Conservation (phyloP, 805 yeast genomes). For the Kuraishia ogatae region DNA sequence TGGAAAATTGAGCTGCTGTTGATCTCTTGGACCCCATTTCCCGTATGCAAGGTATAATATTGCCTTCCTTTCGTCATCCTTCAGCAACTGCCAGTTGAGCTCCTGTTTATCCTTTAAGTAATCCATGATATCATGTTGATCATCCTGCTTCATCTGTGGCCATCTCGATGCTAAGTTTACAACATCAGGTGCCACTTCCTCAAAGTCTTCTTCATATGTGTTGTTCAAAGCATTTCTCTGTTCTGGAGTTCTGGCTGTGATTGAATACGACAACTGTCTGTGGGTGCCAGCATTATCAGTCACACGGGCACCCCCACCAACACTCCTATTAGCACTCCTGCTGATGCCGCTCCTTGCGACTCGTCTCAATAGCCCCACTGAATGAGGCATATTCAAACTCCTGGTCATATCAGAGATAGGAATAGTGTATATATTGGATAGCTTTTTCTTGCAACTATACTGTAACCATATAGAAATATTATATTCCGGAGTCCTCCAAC, state of each 20-base stretch:
- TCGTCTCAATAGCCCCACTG: no score
- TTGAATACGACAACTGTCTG: not conserved
- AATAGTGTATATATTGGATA: no score
- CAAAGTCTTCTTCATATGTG: constrained; percentile 7
- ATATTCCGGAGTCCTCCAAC: no score
- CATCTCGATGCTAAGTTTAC: constrained; percentile 21
- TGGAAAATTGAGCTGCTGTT: constrained; percentile 15
- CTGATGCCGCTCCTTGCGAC: no score
- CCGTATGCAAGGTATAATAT: constrained; percentile 53
- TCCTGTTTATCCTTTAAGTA: constrained; percentile 26
- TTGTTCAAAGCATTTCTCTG: not conserved
- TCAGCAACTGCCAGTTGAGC: constrained; percentile 29
- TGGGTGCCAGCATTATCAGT: no score
- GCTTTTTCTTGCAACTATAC: no score
- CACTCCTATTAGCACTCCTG: no score
- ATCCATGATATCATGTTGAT: constrained; percentile 25
- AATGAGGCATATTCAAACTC: no score
- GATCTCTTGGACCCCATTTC: constrained; percentile 52
- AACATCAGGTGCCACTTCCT: constrained; percentile 18
- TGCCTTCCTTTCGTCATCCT: constrained; percentile 46
- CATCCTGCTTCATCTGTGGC: constrained; percentile 22
- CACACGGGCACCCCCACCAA: no score
- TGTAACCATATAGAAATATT: no score
- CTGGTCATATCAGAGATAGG: no score
- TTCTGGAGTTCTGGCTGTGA: not conserved